Percentiles rank a stretch among this genome's conserved stretches.
phyloP scores from a whole-genome alignment of 2,329 filamentous ascomycete species.

The Fusarium chaquense region DNA sequence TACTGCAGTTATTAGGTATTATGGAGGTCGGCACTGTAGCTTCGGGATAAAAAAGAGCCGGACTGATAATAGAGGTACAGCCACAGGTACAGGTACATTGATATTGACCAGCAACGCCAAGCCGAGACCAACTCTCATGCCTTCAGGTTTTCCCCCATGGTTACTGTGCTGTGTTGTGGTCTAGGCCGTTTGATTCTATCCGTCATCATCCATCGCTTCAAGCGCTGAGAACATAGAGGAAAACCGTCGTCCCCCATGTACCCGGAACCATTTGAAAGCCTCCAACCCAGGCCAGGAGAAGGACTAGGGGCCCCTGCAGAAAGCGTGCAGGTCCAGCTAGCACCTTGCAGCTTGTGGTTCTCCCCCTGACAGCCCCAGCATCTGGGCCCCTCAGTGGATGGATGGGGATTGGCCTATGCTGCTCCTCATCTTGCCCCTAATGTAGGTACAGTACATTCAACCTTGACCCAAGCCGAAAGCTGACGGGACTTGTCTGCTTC shows the following conservation, averaged over 20 bases:
- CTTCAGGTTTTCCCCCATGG: not conserved
- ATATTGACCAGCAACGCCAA: not conserved
- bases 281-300: not conserved
- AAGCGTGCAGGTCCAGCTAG: constrained; percentile 24
- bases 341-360: constrained; percentile 7
- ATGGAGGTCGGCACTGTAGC: constrained; percentile 5
- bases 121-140: not conserved
- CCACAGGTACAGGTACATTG: not conserved
- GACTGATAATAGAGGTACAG: not conserved
- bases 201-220: constrained; percentile 12
- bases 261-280: constrained; percentile 11
- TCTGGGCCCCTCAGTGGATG: constrained; percentile 17
- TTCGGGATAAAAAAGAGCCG: constrained; percentile 13
- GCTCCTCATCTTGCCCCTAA: constrained; percentile 43
- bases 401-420: constrained; percentile 26
- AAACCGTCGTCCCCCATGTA: constrained; percentile 15
- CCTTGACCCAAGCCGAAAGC: constrained; percentile 6
- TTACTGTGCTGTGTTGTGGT: not conserved
- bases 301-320: constrained; percentile 29
- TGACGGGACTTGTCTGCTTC: not conserved
- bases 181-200: not conserved
- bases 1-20: constrained; percentile 1
- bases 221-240: constrained; percentile 11
- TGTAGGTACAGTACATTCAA: constrained; percentile 41
- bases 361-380: constrained; percentile 43